Conservation (phyloP, 805 yeast species). For the Kazachstania viticola region DNA sequence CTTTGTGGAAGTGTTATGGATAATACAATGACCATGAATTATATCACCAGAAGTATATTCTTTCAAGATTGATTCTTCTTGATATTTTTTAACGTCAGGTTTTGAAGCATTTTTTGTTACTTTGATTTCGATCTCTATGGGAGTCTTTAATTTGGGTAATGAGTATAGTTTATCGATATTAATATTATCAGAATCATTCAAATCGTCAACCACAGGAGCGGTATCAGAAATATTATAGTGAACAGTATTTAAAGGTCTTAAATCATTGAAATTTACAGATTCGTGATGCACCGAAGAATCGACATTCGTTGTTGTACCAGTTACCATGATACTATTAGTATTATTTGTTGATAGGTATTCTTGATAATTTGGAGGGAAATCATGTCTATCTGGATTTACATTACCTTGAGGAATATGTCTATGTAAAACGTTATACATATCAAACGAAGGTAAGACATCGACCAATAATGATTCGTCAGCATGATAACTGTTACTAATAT, state of each 20-base stretch:
- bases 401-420: constrained; percentile 33
- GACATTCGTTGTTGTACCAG: not conserved
- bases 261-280: constrained; percentile 3
- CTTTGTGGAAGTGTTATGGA: constrained; percentile 35
- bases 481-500: too few relatives aligned
- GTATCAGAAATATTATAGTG: constrained; percentile 7
- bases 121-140: constrained; percentile 36
- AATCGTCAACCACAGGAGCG: constrained; percentile 21
- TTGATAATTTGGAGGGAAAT: constrained; percentile 28
- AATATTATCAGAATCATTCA: constrained; percentile 32
- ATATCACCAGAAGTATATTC: constrained; percentile 62
- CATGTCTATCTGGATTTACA: constrained; percentile 20
- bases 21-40: constrained; percentile 45
- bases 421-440: constrained; percentile 44
- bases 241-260: constrained; percentile 12
- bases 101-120: constrained; percentile 41
- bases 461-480: constrained; percentile 19
- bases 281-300: constrained; percentile 2
- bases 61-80: constrained; percentile 35
- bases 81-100: constrained; percentile 34
- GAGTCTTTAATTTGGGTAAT: constrained; percentile 34
- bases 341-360: constrained; percentile 7
- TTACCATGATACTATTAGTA: not conserved
- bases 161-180: constrained; percentile 41
- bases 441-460: constrained; percentile 58